These are phyloP conservation scores for Solanum infundibuliforme DNA, from an alignment of 257 asterid genomes.

Conservation along the genomic window DNA sequence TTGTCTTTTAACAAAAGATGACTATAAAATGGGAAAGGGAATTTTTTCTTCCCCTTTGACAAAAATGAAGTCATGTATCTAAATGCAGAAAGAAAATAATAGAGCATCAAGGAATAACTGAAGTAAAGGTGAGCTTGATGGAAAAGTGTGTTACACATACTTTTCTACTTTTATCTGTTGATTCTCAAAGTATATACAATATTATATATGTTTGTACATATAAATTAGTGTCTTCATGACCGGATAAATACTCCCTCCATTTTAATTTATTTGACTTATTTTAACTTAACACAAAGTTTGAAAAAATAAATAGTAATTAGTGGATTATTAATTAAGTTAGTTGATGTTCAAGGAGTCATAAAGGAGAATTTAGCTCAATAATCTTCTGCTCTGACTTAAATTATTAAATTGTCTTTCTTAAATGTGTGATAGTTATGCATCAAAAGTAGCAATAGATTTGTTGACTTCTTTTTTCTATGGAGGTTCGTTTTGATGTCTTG, in stretches of 20 bases:
- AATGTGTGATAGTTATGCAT: not conserved
- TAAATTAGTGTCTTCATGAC: not conserved
- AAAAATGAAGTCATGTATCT: not conserved
- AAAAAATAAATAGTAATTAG: too few relatives aligned
- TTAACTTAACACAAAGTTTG: too few relatives aligned
- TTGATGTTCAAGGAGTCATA: not conserved
- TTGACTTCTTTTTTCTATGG: not conserved
- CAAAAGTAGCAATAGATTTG: not conserved
- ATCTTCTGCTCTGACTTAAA: not conserved
- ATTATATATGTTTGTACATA: too few relatives aligned
- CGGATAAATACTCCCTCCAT: not conserved
- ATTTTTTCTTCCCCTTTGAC: not conserved
- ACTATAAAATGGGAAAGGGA: not conserved
- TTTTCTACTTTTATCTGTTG: not conserved
- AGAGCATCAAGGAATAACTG: not conserved
- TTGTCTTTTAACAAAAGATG: not conserved
- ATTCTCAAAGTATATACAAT: not conserved
- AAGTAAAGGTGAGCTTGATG: not conserved
- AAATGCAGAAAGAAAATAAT: not conserved
- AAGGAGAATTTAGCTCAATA: not conserved
- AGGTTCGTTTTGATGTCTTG: not conserved
- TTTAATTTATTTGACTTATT: not conserved
- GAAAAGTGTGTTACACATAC: not conserved
- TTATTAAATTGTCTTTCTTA: not conserved
- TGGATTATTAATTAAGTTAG: not conserved